phyloP scores from a whole-genome alignment of 768 basidiomycete genomes.

The Chalciporus piperatus region DNA sequence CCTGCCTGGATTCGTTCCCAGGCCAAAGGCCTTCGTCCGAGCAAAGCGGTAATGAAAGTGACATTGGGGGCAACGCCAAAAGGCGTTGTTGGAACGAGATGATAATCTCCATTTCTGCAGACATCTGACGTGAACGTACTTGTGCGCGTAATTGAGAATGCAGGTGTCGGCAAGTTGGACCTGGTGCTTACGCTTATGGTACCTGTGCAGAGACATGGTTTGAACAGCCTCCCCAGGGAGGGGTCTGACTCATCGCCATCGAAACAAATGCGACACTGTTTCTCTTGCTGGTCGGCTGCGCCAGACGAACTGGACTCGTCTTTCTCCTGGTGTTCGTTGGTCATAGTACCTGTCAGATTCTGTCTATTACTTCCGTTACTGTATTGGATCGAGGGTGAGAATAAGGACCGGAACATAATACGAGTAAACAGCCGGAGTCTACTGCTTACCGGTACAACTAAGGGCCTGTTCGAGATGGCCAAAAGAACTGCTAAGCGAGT shows the following conservation, averaged over 20 bases:
- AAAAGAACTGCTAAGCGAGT: too few species aligned
- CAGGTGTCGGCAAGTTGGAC: constrained; percentile 3
- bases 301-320: constrained; percentile 1
- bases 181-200: constrained; percentile 58
- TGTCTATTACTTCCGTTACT: neutral
- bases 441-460: too few species aligned
- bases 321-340: constrained; percentile 15
- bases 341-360: constrained; percentile 3
- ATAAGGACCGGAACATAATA: neutral
- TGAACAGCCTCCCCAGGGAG: constrained; percentile 69
- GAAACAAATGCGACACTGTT: constrained; percentile 83
- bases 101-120: constrained; percentile 71
- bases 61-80: constrained; percentile 81
- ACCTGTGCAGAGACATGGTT: constrained; percentile 68
- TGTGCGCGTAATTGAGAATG: constrained; percentile 19
- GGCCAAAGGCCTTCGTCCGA: constrained; percentile 63
- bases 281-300: constrained; percentile 39
- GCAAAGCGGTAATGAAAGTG: constrained; percentile 75
- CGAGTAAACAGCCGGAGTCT: neutral
- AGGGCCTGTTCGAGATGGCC: too few species aligned
- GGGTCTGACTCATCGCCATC: constrained; percentile 63
- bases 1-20: constrained; percentile 76
- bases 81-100: constrained; percentile 60
- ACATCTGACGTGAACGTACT: constrained; percentile 82
- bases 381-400: too few species aligned